A percentile compares a stretch with the other conserved stretches of the same genome.
Conservation (phyloP, 2,329 filamentous ascomycete genomes). For the Penicillium sp. region DNA sequence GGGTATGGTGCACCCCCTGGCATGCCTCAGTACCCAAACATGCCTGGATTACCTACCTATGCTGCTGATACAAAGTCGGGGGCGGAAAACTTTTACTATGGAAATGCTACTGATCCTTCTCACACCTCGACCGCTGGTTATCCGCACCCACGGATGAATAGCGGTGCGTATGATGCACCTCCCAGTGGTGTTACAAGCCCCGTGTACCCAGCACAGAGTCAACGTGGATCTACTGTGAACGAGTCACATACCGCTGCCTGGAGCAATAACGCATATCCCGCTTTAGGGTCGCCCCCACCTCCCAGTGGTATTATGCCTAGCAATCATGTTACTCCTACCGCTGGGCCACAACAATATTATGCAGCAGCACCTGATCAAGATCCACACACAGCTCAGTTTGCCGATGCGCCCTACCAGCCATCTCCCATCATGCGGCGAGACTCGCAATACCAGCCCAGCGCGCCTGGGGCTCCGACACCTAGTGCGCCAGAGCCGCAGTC, state of each 20-base stretch:
- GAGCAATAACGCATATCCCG: constrained; percentile 19
- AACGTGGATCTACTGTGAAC: constrained; percentile 4
- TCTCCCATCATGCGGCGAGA: constrained; percentile 20
- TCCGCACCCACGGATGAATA: constrained; percentile 10
- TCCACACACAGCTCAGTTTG: constrained; percentile 5
- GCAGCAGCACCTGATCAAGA: constrained; percentile 15
- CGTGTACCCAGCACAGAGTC: constrained; percentile 15
- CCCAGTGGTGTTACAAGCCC: constrained; percentile 7
- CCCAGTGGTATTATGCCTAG: constrained; percentile 7
- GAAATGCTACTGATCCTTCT: constrained; percentile 14
- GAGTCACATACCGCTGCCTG: constrained; percentile 16
- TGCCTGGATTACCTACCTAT: constrained; percentile 13
- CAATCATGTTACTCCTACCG: neutral
- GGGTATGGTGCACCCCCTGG: constrained; percentile 52
- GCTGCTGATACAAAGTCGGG: constrained; percentile 15
- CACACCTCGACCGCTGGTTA: constrained; percentile 12
- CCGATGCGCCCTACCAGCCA: constrained; percentile 19
- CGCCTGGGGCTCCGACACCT: constrained; percentile 7
- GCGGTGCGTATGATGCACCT: constrained; percentile 12
- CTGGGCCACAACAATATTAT: constrained; percentile 18
- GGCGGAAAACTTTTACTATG: constrained; percentile 27
- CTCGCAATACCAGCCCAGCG: constrained; percentile 23
- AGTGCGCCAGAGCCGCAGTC: constrained; percentile 15
- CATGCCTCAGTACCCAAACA: constrained; percentile 21
- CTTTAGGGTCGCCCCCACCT: constrained; percentile 20